phyloP scores from a whole-genome alignment of 2,329 filamentous ascomycete species.

The Stachybotrys echinatus region DNA sequence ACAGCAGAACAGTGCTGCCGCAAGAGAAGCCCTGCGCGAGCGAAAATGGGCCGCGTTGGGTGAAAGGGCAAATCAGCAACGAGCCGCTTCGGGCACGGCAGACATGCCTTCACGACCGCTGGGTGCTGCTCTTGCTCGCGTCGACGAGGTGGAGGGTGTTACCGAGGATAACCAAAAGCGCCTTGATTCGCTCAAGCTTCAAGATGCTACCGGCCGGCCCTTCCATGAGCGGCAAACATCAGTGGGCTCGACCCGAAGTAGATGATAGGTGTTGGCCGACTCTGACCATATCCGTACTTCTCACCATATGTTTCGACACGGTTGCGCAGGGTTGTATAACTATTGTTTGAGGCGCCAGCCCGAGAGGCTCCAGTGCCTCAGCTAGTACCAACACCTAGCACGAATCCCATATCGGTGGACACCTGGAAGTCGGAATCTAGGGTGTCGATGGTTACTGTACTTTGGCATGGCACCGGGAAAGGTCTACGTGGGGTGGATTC shows the following conservation, averaged over 20 bases:
- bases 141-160: conserved; percentile 73
- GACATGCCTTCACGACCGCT: conserved; percentile 29
- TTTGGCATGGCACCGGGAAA: background rate
- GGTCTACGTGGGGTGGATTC: background rate
- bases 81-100: conserved; percentile 31
- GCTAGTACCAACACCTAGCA: too few relatives aligned
- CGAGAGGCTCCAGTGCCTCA: background rate
- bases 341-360: background rate
- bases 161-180: conserved; percentile 82
- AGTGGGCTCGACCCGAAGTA: conserved; percentile 47
- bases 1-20: conserved; percentile 86
- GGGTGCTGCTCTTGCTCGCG: conserved; percentile 38
- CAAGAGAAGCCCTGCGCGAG: conserved; percentile 74
- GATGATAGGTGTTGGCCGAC: conserved; percentile 24
- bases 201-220: conserved; percentile 64
- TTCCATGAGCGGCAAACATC: conserved; percentile 58
- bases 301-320: background rate
- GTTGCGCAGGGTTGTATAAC: background rate
- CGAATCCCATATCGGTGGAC: background rate
- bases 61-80: conserved; percentile 71
- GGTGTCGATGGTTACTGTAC: background rate
- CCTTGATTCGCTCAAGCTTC: conserved; percentile 83
- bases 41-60: conserved; percentile 84
- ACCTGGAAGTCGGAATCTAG: background rate
- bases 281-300: background rate